Evolutionary conservation across 2,329 filamentous ascomycete species (phyloP).

Genomic region (Penicillium frequentans): DNA sequence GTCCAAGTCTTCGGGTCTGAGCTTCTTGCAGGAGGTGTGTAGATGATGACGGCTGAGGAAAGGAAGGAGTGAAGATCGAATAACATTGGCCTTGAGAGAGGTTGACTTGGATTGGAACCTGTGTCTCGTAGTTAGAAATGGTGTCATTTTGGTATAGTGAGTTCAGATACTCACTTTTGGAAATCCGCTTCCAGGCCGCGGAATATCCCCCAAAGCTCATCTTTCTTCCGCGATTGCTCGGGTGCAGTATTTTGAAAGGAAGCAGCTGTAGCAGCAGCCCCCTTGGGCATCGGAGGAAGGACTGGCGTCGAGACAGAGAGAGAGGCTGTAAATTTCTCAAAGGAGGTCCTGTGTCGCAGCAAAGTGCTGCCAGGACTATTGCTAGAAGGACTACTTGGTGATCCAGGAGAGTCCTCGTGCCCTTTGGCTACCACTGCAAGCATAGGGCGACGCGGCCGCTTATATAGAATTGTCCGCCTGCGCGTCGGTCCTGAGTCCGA

Average conservation of each 20-base stretch:
- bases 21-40: conserved; percentile 63
- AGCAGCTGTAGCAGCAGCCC: conserved; percentile 42
- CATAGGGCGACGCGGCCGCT: conserved; percentile 42
- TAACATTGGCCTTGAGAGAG: conserved; percentile 71
- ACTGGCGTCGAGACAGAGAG: conserved; percentile 47
- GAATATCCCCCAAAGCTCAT: conserved; percentile 70
- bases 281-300: conserved; percentile 49
- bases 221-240: conserved; percentile 58
- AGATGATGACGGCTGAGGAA: conserved; percentile 71
- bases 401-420: conserved; percentile 33
- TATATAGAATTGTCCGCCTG: conserved; percentile 35
- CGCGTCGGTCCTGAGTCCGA: conserved; percentile 26
- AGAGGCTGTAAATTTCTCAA: conserved; percentile 47
- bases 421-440: conserved; percentile 39
- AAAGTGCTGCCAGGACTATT: conserved; percentile 28
- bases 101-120: conserved; percentile 73
- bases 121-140: conserved; percentile 12
- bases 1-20: conserved; percentile 81
- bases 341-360: conserved; percentile 43
- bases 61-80: conserved; percentile 70
- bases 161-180: conserved; percentile 54
- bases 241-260: conserved; percentile 24
- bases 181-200: conserved; percentile 67
- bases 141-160: not conserved
- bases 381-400: conserved; percentile 39